Evolutionary conservation across 768 basidiomycete species (phyloP), one percentile per base, ranked within the genome.

Genomic region (Phanerodontia chrysosporium): DNA sequence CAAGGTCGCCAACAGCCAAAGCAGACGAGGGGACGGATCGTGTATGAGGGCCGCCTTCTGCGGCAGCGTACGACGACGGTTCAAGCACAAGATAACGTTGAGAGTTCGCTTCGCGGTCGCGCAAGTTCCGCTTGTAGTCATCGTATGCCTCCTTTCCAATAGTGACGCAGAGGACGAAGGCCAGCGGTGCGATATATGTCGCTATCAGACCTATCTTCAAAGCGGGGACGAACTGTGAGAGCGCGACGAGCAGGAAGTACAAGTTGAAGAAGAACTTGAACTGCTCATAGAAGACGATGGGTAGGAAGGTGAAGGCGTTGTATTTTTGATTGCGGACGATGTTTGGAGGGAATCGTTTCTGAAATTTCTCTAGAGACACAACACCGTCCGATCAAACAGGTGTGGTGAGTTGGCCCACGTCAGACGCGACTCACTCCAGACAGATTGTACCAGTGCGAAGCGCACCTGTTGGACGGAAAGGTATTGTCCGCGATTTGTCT

Each of bases 231-330:
- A 99, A 97, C 73, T 98, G 97, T 9, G 91, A 94, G 8, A 98
- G 79, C 0, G 97, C 97, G 36, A 99, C 97, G 24, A 98, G 86
- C 12, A 98, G 83, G 70, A 99, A 99, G 73, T 98, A 99, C 7
- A 98, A 81, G 70, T 98, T 99, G 85, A 97, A 98, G 78, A 99
- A 99, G 80, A 96, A 98, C 74, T 98, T 98, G 87, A 98, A 99
- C 72, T 98, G 96, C 72, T 98, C 95, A 73, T 98, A 98, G 71
- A 98, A 85, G 46, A 98, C 95, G 64, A 98, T 83, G 2, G 97
- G 97, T 10, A 99, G 82, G 79, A 99, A 99, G n/a, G 92, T 94
- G 75, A 92, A 83, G 55, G 90, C 79, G 70, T 95, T 96, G 80
- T 98, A 98, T 77, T 99, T 99, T 74, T 98, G 96, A 67, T 99